Evolutionary conservation across 495 filamentous ascomycete species (phyloP), one percentile per base, ranked within the genome.

Genomic region (Penicillium herquei): DNA sequence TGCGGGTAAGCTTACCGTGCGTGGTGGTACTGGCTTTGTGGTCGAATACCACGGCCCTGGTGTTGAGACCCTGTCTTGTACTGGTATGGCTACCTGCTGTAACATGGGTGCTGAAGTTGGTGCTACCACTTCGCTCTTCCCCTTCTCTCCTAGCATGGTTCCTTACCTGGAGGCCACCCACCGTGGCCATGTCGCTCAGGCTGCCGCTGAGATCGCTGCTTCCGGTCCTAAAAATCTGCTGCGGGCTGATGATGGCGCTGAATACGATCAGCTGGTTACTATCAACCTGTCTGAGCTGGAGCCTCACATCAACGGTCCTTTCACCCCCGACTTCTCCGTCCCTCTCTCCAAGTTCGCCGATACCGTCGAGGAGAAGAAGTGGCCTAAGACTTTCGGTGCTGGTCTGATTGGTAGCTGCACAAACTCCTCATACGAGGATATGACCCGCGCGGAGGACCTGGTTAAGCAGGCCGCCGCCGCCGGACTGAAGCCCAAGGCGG

Each of bases 341-440:
- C 94, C 94, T 3, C 69, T 98, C 33, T 96, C 92, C 31, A 75
- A 85, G 61, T 98, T 98, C 68, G 87, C 89, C 61, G 81, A 91
- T 44, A 86, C 87, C 1, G 91, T 95, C 6, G 79, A 87, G 66
- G 79, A 87, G 65, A 88, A 97, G 70, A 74, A 88, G 33, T 98
- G 94, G 94, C 94, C 94, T 7, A 83, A 88, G 67, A 89, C 86
- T 42, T 87, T 98, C 56, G 91, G 89, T 7, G 92, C 94, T 7
- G 91, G 92, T 53, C 81, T 98, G 30, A 98, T 98, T 64, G 94
- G 94, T 42, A 96, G 91, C 76, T 98, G 94, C 77, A 98, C 94
- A 12, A 98, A 98, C 79, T 95, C 90, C 71, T 98, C 94, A 3
- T 98, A 96, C 70, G 85, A 96, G 74, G 94, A 98, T 66, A 98